phyloP scores from a whole-genome alignment of 2,329 filamentous ascomycete genomes.

The Fusarium hainanense region DNA sequence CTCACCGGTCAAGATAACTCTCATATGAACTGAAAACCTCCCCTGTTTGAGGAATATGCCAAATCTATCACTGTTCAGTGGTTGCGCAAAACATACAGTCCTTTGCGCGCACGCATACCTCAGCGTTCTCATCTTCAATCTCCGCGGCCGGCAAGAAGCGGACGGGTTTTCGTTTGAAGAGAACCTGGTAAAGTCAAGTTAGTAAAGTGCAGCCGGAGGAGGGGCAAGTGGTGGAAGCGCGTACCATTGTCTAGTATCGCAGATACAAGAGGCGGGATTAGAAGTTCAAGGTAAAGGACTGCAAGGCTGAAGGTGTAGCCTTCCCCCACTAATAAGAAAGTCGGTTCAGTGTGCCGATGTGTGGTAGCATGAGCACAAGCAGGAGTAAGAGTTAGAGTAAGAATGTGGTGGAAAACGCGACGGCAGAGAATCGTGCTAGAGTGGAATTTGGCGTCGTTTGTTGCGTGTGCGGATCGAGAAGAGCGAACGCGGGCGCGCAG shows the following conservation, averaged over 20 bases:
- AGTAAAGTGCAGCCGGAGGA: conserved; percentile 13
- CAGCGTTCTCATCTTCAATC: conserved; percentile 82
- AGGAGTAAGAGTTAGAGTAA: conserved; percentile 36
- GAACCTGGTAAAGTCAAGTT: conserved; percentile 69
- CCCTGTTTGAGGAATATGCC: conserved; percentile 88
- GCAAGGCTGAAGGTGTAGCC: conserved; percentile 44
- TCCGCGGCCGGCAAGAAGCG: conserved; percentile 78
- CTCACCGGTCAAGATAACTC: conserved; percentile 84
- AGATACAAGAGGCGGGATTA: conserved; percentile 32
- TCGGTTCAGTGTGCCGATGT: conserved; percentile 19
- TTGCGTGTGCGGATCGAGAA: conserved; percentile 32
- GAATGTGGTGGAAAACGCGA: conserved; percentile 22
- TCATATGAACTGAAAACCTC: conserved; percentile 93
- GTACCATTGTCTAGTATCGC: conserved; percentile 41
- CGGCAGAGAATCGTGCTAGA: conserved; percentile 21
- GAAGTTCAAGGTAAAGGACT: conserved; percentile 33
- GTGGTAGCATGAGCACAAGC: conserved; percentile 38
- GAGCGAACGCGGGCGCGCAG: conserved; percentile 39
- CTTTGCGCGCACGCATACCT: conserved; percentile 67
- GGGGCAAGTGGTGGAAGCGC: background rate
- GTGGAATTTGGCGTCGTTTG: conserved; percentile 26
- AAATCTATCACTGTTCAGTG: conserved; percentile 71
- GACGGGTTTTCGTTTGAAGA: conserved; percentile 96
- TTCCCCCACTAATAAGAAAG: conserved; percentile 46
- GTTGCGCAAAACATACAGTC: conserved; percentile 9